These are phyloP conservation scores for Ganoderma leucocontextum DNA, from an alignment of 1,284 basidiomycete genomes.

Conservation along the genomic window DNA sequence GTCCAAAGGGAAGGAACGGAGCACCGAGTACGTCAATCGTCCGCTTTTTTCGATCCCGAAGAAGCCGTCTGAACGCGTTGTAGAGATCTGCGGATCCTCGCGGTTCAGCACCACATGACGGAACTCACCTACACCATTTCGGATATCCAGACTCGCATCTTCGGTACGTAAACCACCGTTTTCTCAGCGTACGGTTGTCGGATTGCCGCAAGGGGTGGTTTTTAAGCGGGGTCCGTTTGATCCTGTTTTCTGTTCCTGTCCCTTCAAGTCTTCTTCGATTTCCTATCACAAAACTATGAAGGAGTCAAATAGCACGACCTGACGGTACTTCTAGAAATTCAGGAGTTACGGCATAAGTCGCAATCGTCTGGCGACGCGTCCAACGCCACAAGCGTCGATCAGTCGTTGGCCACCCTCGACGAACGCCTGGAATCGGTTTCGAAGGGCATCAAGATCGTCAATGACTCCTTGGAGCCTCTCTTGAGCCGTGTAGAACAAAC, in stretches of 20 bases:
- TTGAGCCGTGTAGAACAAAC: constrained; percentile 55
- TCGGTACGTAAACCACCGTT: constrained; percentile 58
- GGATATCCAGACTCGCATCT: constrained; percentile 87
- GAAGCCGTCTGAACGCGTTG: constrained; percentile 20
- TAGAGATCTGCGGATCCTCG: constrained; percentile 77
- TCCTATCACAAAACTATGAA: not conserved
- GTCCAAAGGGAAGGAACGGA: constrained; percentile 59
- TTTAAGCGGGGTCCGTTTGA: not conserved
- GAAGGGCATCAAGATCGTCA: constrained; percentile 72
- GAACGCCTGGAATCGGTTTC: constrained; percentile 80
- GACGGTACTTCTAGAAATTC: constrained; percentile 66
- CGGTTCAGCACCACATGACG: constrained; percentile 83
- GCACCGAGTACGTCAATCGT: constrained; percentile 52
- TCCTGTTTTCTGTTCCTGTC: constrained; percentile 5
- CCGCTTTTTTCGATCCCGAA: not conserved
- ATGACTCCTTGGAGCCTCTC: constrained; percentile 68
- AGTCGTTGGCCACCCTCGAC: constrained; percentile 81
- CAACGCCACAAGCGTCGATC: constrained; percentile 71
- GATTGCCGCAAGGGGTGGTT: constrained; percentile 10
- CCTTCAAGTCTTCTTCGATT: not conserved
- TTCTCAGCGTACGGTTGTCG: constrained; percentile 12
- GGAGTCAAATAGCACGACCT: not conserved
- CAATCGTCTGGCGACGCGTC: constrained; percentile 67
- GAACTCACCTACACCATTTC: constrained; percentile 84
- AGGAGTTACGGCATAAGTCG: constrained; percentile 84